Evolutionary conservation across 2,329 filamentous ascomycete genomes (phyloP), one percentile per base, ranked within the genome.

Genomic region (Cadophora malorum): DNA sequence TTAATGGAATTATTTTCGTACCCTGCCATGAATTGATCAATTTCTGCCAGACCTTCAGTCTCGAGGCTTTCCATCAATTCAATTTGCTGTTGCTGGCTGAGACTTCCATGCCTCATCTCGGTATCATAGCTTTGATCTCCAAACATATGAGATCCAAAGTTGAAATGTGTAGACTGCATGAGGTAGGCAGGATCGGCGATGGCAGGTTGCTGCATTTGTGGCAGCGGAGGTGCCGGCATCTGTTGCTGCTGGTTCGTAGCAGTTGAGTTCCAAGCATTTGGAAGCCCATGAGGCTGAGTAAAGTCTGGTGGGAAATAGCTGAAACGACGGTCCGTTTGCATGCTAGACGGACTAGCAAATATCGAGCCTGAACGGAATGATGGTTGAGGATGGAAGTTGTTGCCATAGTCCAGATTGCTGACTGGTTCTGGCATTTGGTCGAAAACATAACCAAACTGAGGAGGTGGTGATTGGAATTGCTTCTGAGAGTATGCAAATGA

Each of bases 61-160:
- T 96, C 91, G 41, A 97, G 84, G 60, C 89, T 89, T 65, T 90
- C 88, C 91, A 96, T 93, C 47, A 97, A 82, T 81, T 97, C 92
- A 70, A 90, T 81, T 79, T 96, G 93, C 79, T 96, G 92, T 75
- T 93, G 87, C 71, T 94, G 90, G 68, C 89, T 94, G 38, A 96
- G 82, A 68, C 85, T 91, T 71, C 89, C 93, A 74, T 88, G 88
- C 68, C 76, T 86, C 85, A 77, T 78, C 70, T 80, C 74, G 75
- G 83, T 78, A 69, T 80, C 76, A 35, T 80, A 80, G 66, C 80
- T 81, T 12, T 80, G 79, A 56, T 83, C 81, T 53, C 81, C 80
- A 71, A 71, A 78, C 52, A 75, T 52, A 62, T 71, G 74, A n/a
- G 71, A 67, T 2, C 71, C 70, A 64, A 78, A 78, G 31, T 66